phyloP scores from a whole-genome alignment of 108 stramenopile genomes.

The Nitzschia sp. region DNA sequence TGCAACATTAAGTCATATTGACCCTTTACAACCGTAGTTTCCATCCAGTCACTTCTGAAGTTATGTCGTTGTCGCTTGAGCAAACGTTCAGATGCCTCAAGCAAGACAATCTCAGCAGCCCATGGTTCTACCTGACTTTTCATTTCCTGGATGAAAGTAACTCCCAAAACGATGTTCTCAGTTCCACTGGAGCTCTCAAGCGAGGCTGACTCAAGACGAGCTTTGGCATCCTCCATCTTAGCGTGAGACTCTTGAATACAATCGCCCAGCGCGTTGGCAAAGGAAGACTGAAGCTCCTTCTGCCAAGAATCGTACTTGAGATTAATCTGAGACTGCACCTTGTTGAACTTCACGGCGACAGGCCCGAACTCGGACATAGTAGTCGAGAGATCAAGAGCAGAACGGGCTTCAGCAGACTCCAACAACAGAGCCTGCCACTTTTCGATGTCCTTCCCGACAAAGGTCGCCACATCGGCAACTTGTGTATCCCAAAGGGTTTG shows the following conservation, averaged over 20 bases:
- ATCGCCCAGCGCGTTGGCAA: conserved; percentile 76
- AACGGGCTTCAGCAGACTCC: conserved; percentile 83
- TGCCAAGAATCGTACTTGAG: conserved; percentile 98
- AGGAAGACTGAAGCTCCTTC: conserved; percentile 88
- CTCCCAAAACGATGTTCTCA: conserved; percentile 87
- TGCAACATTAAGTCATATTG: conserved; percentile 85
- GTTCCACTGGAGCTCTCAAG: conserved; percentile 85
- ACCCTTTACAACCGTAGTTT: conserved; percentile 78
- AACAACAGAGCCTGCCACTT: conserved; percentile 84
- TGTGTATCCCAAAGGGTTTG: conserved; percentile 95
- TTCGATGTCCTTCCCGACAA: conserved; percentile 80
- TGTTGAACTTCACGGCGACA: conserved; percentile 82
- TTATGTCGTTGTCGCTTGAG: conserved; percentile 84
- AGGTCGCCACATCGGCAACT: conserved; percentile 73
- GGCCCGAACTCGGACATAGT: conserved; percentile 86
- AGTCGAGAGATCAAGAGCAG: conserved; percentile 81
- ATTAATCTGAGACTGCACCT: conserved; percentile 91
- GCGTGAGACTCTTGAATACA: conserved; percentile 61
- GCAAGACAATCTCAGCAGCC: conserved; percentile 60
- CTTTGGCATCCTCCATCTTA: conserved; percentile 70
- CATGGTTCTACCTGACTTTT: conserved; percentile 57
- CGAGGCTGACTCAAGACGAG: conserved; percentile 72
- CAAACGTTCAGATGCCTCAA: conserved; percentile 80
- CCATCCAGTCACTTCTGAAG: conserved; percentile 91
- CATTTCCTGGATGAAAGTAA: conserved; percentile 90